Conservation (phyloP, 1,139 yeast genomes). For the Eremothecium coryli region DNA sequence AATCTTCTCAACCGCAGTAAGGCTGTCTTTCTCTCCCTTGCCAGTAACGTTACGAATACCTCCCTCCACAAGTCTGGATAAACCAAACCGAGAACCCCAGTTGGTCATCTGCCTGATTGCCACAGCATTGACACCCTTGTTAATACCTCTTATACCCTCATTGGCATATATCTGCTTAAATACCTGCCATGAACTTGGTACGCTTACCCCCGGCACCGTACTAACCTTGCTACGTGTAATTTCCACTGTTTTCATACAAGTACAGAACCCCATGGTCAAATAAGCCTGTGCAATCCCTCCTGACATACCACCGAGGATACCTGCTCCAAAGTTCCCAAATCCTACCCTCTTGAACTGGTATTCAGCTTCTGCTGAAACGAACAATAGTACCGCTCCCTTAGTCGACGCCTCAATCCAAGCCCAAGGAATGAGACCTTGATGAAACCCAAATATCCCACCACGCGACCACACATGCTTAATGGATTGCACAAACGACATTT, state of each 20-base stretch:
- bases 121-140: slow-evolving; percentile 98
- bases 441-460: slow-evolving; percentile 86
- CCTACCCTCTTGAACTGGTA: slow-evolving; percentile 61
- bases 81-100: slow-evolving; percentile 97
- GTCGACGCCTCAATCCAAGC: slow-evolving; percentile 99
- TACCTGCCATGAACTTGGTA: slow-evolving; percentile 75
- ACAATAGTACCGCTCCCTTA: slow-evolving; percentile 93
- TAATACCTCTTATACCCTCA: slow-evolving; percentile 90
- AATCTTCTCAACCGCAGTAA: slow-evolving; percentile 71
- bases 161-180: slow-evolving; percentile 71
- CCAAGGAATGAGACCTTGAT: slow-evolving; percentile 98
- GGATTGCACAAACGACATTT: slow-evolving; percentile 57
- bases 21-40: slow-evolving; percentile 51
- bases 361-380: slow-evolving; percentile 89
- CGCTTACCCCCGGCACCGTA: slow-evolving; percentile 49
- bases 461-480: slow-evolving; percentile 77
- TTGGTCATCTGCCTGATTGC: slow-evolving; percentile 97
- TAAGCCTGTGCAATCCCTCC: slow-evolving; percentile 95
- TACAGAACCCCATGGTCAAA: slow-evolving; percentile 93
- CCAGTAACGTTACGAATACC: slow-evolving; percentile 56
- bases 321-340: slow-evolving; percentile 63
- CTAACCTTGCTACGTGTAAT: slow-evolving; percentile 85
- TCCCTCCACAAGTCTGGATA: slow-evolving; percentile 86
- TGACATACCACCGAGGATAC: slow-evolving; percentile 88
- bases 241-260: slow-evolving; percentile 97